Evolutionary conservation across 2,329 filamentous ascomycete genomes (phyloP), one percentile per base, ranked within the genome.

Genomic region (Simplicillium aogashimaense): DNA sequence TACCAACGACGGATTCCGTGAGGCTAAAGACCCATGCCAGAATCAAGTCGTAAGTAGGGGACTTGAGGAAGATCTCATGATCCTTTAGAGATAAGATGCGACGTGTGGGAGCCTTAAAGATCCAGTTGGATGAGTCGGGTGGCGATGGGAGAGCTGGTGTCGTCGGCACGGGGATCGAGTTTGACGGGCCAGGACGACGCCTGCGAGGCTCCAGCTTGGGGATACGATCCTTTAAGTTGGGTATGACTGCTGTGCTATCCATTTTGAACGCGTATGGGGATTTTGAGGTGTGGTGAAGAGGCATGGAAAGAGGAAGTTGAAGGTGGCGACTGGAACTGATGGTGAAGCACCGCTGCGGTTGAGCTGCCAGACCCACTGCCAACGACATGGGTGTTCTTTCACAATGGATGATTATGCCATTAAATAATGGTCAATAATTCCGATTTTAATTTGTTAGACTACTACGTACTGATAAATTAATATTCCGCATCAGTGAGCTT

Each of bases 21-120:
- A 98, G 76, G 9, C 77, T 76, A 60, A 95, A 95, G 45, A 95
- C 72, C 64, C 95, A 98, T 15, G 85, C 78, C 43, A 85, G 67
- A 34, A 98, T 73, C 32, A 97, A 73, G 7, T 69, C 70, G 59
- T 86, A 83, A 7, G 89, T 82, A 0, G 81, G 70, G 0, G 89
- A 95, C 1, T 75, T 65, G 14, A 88, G 72, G 53, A 97, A 98
- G 4, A 87, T 64, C 14, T 85, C 72, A 56, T 94, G 89, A 50
- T 98, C 92, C 37, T 75, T 67, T 2, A 70, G 69, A 3, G 88
- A 90, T 11, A 98, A 66, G 39, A 98, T 97, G 8, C 89, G 77
- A 44, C 89, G 76, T 11, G 71, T 75, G 1, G 92, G 92, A 6
- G 66, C 66, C 43, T 69, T 66, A 66, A 86, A 94, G 6, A 60